Base-by-base conservation (phyloP, 495 filamentous ascomycete genomes). In the Parmelia sp. region DNA sequence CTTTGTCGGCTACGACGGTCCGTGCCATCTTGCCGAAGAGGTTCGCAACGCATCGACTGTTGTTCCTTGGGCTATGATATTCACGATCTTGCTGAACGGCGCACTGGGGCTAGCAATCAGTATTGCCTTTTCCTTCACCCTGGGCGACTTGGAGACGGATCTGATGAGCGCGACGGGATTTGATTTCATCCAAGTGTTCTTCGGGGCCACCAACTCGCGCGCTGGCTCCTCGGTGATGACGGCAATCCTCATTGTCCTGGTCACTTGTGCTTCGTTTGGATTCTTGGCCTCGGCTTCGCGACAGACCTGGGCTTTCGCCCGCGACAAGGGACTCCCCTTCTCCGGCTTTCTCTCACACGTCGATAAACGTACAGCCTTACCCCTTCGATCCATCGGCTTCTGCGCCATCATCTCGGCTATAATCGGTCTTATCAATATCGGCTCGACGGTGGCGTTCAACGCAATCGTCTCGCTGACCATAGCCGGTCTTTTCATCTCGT, bases 291-390 rank as follows among this genome's bases (percentile, higher is more conserved):
- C 81, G 5, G 77, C 79, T 11, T 82, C 80, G 1, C 77, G 85
- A 25, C 76, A 82, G 40, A 74, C 74, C 19, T 88, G 81, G 80
- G 76, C 84, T 4, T 87, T 88, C 68, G 81, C 84, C 15, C 71
- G 84, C 7, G 84, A 88, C 68, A 71, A 78, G n/a, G 85, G 82
- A 3, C 73, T 88, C 3, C 85, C 85, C 0, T 84, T 82, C 66
- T 80, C 79, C 17, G 65, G 67, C 4, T 78, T 79, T 65, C 80
- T 86, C 47, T 49, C 45, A 21, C n/a, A 49, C 8, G 45, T 49
- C 23, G 45, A 49, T 10, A 23, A 49, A 23, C 45, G 45, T 10
- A 49, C 45, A 9, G 45, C 45, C 8, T 27, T 49, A 10, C 45
- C 45, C 8, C 45, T 49, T 1, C n/a, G 45, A 49, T 49, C 45